Base-by-base conservation (phyloP, 768 basidiomycete genomes). In the Omphalotus guepiniiformis region DNA sequence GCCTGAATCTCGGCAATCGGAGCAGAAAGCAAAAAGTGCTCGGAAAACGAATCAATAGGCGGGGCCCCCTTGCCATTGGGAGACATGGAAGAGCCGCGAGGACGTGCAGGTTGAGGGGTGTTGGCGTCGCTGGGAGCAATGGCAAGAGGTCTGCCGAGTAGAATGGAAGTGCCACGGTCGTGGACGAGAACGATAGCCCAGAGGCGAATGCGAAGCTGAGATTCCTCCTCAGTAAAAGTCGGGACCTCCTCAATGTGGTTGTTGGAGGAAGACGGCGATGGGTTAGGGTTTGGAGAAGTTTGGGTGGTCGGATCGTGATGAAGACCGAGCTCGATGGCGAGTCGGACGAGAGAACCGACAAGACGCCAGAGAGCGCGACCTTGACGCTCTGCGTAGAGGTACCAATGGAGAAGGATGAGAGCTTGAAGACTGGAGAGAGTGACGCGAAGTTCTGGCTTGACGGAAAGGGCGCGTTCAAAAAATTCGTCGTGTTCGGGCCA, bases 331-430 rank as follows among this genome's bases (percentile, higher is more conserved):
- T 93, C 90, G 53, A 91, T 81, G 13, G 86, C 77, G 9, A 93
- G 73, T 4, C 89, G 82, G 22, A 92, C 88, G 30, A 93, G 76
- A 51, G 83, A 87, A 23, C 90, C 90, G 44, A 89, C 88, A 13
- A 93, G 79, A 44, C 90, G 85, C 90, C 90, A 93, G 2, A 93
- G 70, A 1, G 87, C 85, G 53, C 88, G 80, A n/a, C 89, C 89
- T 76, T 90, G 88, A 54, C 89, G 82, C 89, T 92, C 90, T 18
- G 83, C 89, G 57, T 92, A 93, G 18, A 93, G 74, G 64, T 92
- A 91, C 90, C 88, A 92, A 47, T 93, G 91, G 39, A 92, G 63
- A 5, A 93, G 64, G 21, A 91, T 89, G 44, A 93, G 74, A 0
- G 90, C 86, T 62, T 93, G 90, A 51, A 93, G 66, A 59, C 87